phyloP scores from a whole-genome alignment of 148 eudicot species.

The Amaranthus palmeri region DNA sequence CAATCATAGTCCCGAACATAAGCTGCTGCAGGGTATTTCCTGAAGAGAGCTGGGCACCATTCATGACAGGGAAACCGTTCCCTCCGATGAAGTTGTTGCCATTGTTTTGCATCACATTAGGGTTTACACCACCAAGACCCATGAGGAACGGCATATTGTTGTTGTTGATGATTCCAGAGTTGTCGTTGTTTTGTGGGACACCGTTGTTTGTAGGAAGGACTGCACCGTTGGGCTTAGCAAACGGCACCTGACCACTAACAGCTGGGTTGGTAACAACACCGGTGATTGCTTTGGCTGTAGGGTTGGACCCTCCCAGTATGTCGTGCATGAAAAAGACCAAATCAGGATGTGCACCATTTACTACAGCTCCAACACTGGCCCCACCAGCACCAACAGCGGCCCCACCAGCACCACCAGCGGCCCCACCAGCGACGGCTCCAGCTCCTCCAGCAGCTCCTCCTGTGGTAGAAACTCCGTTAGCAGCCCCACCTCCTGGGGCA shows the following conservation, averaged over 20 bases:
- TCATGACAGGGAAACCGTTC: constrained; percentile 44
- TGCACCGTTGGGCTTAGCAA: constrained; percentile 87
- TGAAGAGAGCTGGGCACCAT: constrained; percentile 42
- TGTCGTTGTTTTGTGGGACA: constrained; percentile 46
- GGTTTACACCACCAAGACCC: constrained; percentile 68
- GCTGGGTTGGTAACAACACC: constrained; percentile 80
- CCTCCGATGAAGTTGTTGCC: constrained; percentile 44
- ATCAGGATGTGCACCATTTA: constrained; percentile 24
- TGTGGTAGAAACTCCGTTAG: constrained; percentile 2
- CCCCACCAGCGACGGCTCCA: constrained; percentile 11
- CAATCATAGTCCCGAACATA: constrained; percentile 82
- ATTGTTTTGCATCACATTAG: constrained; percentile 52
- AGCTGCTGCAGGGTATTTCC: constrained; percentile 52
- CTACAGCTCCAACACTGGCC: constrained; percentile 7
- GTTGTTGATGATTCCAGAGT: constrained; percentile 54
- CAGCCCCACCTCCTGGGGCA: constrained; percentile 15
- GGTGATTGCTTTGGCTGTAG: constrained; percentile 83
- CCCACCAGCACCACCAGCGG: constrained; percentile 13
- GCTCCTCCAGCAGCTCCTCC: constrained; percentile 14
- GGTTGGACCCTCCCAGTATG: constrained; percentile 80
- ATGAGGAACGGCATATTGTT: constrained; percentile 87
- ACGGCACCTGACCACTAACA: constrained; percentile 77
- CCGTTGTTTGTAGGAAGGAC: constrained; percentile 62
- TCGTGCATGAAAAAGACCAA: constrained; percentile 88
- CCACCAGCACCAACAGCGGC: constrained; percentile 8